A percentile compares a stretch with the other conserved stretches of the same genome.
phyloP scores from a whole-genome alignment of 805 yeast genomes.

The Saccharomycopsis microspora region DNA sequence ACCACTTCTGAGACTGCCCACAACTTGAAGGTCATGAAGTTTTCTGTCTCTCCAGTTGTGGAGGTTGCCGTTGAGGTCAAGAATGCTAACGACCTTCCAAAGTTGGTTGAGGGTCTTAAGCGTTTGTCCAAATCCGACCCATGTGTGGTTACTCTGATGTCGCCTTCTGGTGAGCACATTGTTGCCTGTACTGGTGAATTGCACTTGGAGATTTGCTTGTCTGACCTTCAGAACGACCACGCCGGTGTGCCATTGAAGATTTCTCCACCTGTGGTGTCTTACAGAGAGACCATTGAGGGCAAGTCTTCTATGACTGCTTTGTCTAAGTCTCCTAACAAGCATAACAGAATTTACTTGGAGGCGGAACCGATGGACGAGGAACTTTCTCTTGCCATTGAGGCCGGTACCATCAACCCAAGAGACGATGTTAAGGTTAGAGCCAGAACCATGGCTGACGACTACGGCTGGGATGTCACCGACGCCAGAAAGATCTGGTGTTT shows the following conservation, averaged over 20 bases:
- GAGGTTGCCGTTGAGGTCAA: conserved; percentile 99
- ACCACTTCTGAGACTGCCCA: conserved; percentile 95
- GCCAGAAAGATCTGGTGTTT: conserved; percentile 99
- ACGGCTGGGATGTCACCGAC: conserved; percentile 98
- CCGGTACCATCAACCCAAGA: conserved; percentile 84
- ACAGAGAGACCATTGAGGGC: conserved; percentile 95
- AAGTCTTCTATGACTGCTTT: conserved; percentile 94
- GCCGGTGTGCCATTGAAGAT: conserved; percentile 98
- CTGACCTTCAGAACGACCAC: conserved; percentile 95
- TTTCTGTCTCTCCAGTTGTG: conserved; percentile 99
- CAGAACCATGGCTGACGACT: conserved; percentile 96
- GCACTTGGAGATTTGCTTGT: conserved; percentile 95
- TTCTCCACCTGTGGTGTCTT: conserved; percentile 95
- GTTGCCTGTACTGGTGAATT: conserved; percentile 99
- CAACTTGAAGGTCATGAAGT: conserved; percentile 99
- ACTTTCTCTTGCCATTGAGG: conserved; percentile 82
- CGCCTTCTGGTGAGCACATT: conserved; percentile 97
- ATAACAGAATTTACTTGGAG: conserved; percentile 97
- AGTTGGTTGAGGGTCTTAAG: conserved; percentile 99
- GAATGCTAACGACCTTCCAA: conserved; percentile 99
- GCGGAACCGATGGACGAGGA: conserved; percentile 96
- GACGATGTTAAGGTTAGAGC: conserved; percentile 99
- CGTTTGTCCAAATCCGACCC: conserved; percentile 99
- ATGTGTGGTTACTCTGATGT: conserved; percentile 82
- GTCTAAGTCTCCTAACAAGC: conserved; percentile 99